phyloP scores from a whole-genome alignment of 2,329 filamentous ascomycete species.

The Xylaria arbuscula region DNA sequence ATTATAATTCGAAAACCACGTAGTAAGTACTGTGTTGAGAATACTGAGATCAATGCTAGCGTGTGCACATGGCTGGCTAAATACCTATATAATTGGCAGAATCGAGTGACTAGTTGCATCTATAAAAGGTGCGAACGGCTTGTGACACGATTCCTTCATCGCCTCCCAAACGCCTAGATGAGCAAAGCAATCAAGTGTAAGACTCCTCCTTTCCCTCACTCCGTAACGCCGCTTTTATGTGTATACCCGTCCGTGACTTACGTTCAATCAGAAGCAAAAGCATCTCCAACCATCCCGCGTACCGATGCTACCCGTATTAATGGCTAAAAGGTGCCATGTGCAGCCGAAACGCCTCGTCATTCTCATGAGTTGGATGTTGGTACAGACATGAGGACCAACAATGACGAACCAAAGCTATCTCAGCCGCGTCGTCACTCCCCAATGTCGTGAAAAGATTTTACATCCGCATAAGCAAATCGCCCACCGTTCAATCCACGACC shows the following conservation, averaged over 20 bases:
- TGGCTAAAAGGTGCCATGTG: slow-evolving; percentile 42
- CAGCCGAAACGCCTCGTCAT: slow-evolving; percentile 49
- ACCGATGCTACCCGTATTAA: slow-evolving; percentile 39
- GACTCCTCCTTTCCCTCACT: slow-evolving; percentile 32
- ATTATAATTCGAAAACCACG: slow-evolving; percentile 3
- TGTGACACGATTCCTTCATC: slow-evolving; percentile 35
- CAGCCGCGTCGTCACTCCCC: slow-evolving; percentile 32
- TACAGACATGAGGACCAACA: slow-evolving; percentile 50
- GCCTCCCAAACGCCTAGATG: slow-evolving; percentile 42
- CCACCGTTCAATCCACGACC: slow-evolving; percentile 7
- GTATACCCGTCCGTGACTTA: slow-evolving; percentile 54
- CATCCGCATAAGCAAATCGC: slow-evolving; percentile 7
- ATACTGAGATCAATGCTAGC: slow-evolving; percentile 8
- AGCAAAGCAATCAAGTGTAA: slow-evolving; percentile 43
- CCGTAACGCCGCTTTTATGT: slow-evolving; percentile 59
- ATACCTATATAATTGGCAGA: slow-evolving; percentile 41
- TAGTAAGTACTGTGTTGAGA: neutral
- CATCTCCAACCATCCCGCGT: slow-evolving; percentile 36
- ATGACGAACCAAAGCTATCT: slow-evolving; percentile 25
- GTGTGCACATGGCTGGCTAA: slow-evolving; percentile 44
- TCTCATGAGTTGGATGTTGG: slow-evolving; percentile 53
- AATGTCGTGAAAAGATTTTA: slow-evolving; percentile 41
- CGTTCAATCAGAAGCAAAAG: slow-evolving; percentile 45
- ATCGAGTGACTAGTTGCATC: slow-evolving; percentile 37
- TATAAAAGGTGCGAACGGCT: slow-evolving; percentile 32